Base-by-base conservation (phyloP, 2,329 filamentous ascomycete species). In the Trichoderma aggressivum region DNA sequence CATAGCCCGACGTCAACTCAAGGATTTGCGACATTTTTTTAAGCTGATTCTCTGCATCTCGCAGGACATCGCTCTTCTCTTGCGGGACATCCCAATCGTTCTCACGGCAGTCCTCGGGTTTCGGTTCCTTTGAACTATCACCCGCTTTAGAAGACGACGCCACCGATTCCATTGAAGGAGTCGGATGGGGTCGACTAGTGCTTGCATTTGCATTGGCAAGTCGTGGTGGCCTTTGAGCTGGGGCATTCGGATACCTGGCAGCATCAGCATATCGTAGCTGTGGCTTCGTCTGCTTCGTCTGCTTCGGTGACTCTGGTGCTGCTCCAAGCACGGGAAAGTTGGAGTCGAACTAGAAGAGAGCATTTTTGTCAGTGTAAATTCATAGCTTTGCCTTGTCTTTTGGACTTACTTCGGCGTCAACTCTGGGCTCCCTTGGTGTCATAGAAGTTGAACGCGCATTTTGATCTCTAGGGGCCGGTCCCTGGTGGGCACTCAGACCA, bases 1-100 rank as follows among this genome's bases (percentile, higher is more conserved):
- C 43, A 8, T 68, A 63, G 1, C 79, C 79, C 7, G 79, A 76
- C 0, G 71, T 72, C 8, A 75, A 43, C 60, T 75, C 73, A 18
- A 80, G 58, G 7, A 77, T 34, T 7, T 69, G 64, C 2, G 76
- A 56, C 21, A 78, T 34, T 1, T 73, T 61, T 7, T 62, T 70
- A 7, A 74, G 43, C 67, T 70, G 61, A 11, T 5, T 34, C 65
- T 76, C 71, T 11, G 73, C 53, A 18, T 73, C 26, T 7, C 63
- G 58, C 5, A 76, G 16, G 18, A 75, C 59, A 36, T 73, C 71
- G 10, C 34, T 73, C 43, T 70, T 74, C 56, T 34, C 32, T 28
- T 34, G 21, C n/a, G 53, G 36, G 11, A 59, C 12, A 18, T 47
- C 26, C 18, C 34, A 16, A 28, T 26, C 8, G 2, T 55, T 47